Base-by-base conservation (phyloP, 805 yeast genomes). In the Pichia heedii region DNA sequence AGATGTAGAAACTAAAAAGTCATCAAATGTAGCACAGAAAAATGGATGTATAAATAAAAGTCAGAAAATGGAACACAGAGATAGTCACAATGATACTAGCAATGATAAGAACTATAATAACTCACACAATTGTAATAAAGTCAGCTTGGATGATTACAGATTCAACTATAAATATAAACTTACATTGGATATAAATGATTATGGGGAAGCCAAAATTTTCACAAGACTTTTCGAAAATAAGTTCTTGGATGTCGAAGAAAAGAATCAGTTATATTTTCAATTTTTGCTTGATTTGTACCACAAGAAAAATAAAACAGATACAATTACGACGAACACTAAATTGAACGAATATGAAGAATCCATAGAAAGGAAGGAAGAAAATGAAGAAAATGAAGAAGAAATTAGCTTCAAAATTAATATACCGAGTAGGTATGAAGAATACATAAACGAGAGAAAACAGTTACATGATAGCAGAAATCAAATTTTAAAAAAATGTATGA, bases 201-300 rank as follows among this genome's bases (percentile, higher is more conserved):
- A 36, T 15, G 46, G 46, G n/a, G 29, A 38, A 10, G 46, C 46
- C 6, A 36, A 36, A 22, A 36, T 44, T 5, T 44, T 21, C 27
- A 36, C 46, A 4, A 22, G 46, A 26, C 40, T 44, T 10, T n/a
- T 44, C 12, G 46, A 44, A n/a, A 36, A 36, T 18, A 21, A 37
- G 18, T 15, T 15, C 4, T 16, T 24, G 3, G 5, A 11, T 9
- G n/a, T 22, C 13, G 40, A 37, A 13, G 19, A 21, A n/a, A 2
- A 10, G 19, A 18, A 16, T 32, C 20, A 32, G 7, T 7, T 21
- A n/a, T 5, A 21, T 15, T n/a, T n/a, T n/a, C n/a, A n/a, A n/a
- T n/a, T n/a, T n/a, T n/a, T n/a, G n/a, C n/a, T n/a, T n/a, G n/a
- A n/a, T n/a, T n/a, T n/a, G n/a, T n/a, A n/a, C n/a, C n/a, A n/a